A percentile compares a stretch with the other conserved stretches of the same genome.
Evolutionary conservation across 2,329 filamentous ascomycete genomes (phyloP).

Genomic region (Beauveria sp.): DNA sequence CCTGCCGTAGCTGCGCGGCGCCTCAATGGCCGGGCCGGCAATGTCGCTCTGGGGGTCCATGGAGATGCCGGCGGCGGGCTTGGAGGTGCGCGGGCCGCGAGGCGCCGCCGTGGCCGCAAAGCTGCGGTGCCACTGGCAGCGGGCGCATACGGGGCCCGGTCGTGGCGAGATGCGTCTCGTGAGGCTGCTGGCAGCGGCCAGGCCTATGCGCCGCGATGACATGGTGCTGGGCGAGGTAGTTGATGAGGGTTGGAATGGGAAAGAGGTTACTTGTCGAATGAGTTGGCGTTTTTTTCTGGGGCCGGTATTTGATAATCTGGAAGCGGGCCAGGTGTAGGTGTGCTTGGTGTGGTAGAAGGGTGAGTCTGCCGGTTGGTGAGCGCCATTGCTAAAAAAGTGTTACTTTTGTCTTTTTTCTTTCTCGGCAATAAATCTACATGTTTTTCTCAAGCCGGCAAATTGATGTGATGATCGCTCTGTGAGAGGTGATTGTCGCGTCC

Average conservation of each 20-base stretch:
- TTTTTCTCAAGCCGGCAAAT: no score
- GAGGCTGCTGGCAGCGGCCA: conserved; percentile 20
- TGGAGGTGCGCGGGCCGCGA: conserved; percentile 20
- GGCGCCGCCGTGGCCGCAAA: conserved; percentile 33
- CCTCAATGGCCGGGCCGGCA: conserved; percentile 43
- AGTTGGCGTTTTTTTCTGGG: conserved; percentile 1
- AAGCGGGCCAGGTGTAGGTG: background rate
- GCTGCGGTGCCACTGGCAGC: conserved; percentile 43
- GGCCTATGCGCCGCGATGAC: conserved; percentile 25
- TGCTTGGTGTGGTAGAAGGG: background rate
- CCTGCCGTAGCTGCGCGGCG: conserved; percentile 53
- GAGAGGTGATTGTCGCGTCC: no score
- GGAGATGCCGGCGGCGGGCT: conserved; percentile 28
- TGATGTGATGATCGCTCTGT: no score
- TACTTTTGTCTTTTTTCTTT: background rate
- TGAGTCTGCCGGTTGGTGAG: no score
- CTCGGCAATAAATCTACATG: no score
- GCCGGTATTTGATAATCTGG: background rate
- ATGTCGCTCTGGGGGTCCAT: conserved; percentile 31
- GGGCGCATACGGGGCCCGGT: conserved; percentile 28
- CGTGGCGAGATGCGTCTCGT: conserved; percentile 18
- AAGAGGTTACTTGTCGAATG: background rate
- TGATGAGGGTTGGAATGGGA: background rate
- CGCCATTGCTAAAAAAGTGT: background rate
- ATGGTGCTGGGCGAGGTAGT: conserved; percentile 15